A percentile compares a stretch with the other conserved stretches of the same genome.
These are phyloP conservation scores for Fusarium poae DNA, from an alignment of 2,329 filamentous ascomycete genomes.

Conservation along the genomic window DNA sequence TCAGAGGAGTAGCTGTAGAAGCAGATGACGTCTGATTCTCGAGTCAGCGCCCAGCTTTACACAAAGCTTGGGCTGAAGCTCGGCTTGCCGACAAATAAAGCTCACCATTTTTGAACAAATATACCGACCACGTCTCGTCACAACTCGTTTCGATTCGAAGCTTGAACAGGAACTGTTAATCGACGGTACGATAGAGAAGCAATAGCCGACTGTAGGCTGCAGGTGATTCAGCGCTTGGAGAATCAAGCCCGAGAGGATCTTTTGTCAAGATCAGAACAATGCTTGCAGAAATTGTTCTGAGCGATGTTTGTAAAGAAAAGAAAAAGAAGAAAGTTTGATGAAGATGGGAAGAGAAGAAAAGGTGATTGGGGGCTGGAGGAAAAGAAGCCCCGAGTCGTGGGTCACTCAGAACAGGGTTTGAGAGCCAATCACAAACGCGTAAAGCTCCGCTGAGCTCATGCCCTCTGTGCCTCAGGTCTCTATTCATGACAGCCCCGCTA, in stretches of 20 bases:
- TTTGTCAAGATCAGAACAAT: slow-evolving; percentile 39
- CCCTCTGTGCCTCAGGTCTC: slow-evolving; percentile 43
- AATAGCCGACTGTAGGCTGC: slow-evolving; percentile 42
- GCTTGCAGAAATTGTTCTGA: slow-evolving; percentile 20
- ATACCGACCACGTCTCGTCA: slow-evolving; percentile 18
- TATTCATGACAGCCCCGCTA: slow-evolving; percentile 8
- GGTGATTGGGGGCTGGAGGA: slow-evolving; percentile 48
- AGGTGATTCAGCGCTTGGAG: slow-evolving; percentile 44
- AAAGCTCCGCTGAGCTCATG: slow-evolving; percentile 23
- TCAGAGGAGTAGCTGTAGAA: slow-evolving; percentile 77
- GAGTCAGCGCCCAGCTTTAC: slow-evolving; percentile 35
- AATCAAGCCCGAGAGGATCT: slow-evolving; percentile 41
- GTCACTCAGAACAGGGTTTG: slow-evolving; percentile 28
- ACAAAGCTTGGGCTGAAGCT: slow-evolving; percentile 26
- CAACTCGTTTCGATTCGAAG: slow-evolving; percentile 28
- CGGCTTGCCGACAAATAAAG: slow-evolving; percentile 21
- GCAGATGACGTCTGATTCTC: slow-evolving; percentile 73
- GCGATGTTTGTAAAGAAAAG: slow-evolving; percentile 28
- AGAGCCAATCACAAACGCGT: slow-evolving; percentile 40
- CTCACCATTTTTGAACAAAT: slow-evolving; percentile 46
- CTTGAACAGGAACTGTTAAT: slow-evolving; percentile 29
- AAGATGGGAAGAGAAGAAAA: slow-evolving; percentile 43
- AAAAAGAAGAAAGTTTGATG: slow-evolving; percentile 35
- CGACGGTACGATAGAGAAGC: slow-evolving; percentile 17
- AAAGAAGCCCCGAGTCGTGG: slow-evolving; percentile 45